phyloP scores from a whole-genome alignment of 345 rosid species.

The Dipteronia dyeriana region DNA sequence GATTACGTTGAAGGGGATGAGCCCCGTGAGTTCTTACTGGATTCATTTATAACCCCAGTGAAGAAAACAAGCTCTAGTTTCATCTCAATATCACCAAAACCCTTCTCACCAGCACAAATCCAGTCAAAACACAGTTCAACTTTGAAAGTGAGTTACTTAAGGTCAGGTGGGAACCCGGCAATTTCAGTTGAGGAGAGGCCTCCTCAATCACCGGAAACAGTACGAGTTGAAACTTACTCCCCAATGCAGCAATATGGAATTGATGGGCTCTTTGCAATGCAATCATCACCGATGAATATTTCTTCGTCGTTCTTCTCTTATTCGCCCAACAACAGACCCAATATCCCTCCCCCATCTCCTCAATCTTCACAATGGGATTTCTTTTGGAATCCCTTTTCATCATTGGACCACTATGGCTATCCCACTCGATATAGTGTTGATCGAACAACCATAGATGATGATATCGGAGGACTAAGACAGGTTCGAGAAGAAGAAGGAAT shows the following conservation, averaged over 20 bases:
- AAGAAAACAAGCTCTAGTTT: conserved; percentile 68
- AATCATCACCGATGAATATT: conserved; percentile 49
- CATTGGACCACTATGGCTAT: conserved; percentile 80
- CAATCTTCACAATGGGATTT: conserved; percentile 92
- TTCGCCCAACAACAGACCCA: conserved; percentile 50
- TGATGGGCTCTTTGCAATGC: conserved; percentile 67
- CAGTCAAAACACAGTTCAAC: conserved; percentile 48
- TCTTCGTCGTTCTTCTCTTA: conserved; percentile 49
- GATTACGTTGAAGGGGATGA: conserved; percentile 76
- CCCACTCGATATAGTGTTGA: conserved; percentile 56
- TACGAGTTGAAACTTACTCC: conserved; percentile 57
- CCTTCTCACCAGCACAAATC: conserved; percentile 46
- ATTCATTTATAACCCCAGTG: conserved; percentile 55
- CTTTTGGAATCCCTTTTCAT: conserved; percentile 98
- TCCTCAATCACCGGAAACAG: conserved; percentile 75
- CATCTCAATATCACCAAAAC: conserved; percentile 65
- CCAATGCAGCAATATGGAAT: conserved; percentile 52
- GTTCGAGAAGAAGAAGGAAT: conserved; percentile 98
- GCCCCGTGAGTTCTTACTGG: conserved; percentile 62
- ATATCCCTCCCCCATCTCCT: conserved; percentile 83
- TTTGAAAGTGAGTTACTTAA: conserved; percentile 58
- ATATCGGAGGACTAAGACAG: conserved; percentile 73
- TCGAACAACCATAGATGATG: conserved; percentile 70
- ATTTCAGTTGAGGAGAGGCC: conserved; percentile 81
- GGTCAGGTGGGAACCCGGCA: conserved; percentile 67